phyloP scores from a whole-genome alignment of 257 asterid species.

The Verbascum thapsus region DNA sequence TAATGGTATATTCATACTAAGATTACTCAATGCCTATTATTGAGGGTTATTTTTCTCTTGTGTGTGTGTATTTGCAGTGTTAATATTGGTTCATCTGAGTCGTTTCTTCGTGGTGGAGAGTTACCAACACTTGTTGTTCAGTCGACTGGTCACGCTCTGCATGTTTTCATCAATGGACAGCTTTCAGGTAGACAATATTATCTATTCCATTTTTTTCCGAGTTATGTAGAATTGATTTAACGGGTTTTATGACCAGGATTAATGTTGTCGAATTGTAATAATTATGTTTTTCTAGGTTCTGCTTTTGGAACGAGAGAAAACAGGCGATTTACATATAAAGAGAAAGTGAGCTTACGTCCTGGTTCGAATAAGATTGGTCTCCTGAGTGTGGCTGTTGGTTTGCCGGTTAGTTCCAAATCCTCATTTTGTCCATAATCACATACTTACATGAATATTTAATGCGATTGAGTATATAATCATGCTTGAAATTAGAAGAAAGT shows the following conservation, averaged over 20 bases:
- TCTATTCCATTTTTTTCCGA: background rate
- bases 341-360: slow-evolving; percentile 60
- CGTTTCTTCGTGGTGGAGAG: slow-evolving; percentile 72
- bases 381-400: slow-evolving; percentile 93
- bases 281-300: slow-evolving; percentile 56
- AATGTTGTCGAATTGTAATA: slow-evolving; percentile 1
- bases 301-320: slow-evolving; percentile 78
- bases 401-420: slow-evolving; percentile 66
- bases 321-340: slow-evolving; percentile 59
- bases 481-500: background rate
- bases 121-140: slow-evolving; percentile 77
- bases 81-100: slow-evolving; percentile 74
- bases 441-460: background rate
- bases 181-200: slow-evolving; percentile 75
- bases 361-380: slow-evolving; percentile 76
- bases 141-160: slow-evolving; percentile 84
- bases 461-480: background rate
- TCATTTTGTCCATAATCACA: background rate
- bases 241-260: slow-evolving; percentile 18
- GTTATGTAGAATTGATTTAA: background rate
- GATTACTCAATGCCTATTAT: background rate
- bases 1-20: background rate
- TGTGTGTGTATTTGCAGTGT: slow-evolving; percentile 52
- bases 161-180: slow-evolving; percentile 80
- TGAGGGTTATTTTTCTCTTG: slow-evolving; percentile 12